Conservation (phyloP, 2,329 filamentous ascomycete species). For the Colletotrichum sp. region DNA sequence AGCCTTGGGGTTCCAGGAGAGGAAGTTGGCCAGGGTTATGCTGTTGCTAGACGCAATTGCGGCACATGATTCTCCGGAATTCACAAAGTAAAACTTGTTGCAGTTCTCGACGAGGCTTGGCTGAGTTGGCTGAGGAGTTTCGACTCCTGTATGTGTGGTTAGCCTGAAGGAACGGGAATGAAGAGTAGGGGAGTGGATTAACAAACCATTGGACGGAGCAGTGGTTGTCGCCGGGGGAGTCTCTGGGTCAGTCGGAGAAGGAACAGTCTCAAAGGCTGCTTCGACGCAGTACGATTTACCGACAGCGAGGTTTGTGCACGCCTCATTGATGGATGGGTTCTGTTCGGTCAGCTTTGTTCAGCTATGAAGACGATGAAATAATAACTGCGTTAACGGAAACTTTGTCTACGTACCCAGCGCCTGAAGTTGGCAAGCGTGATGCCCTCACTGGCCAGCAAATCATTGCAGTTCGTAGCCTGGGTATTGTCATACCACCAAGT, state of each 20-base stretch:
- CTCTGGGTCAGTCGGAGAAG: not conserved
- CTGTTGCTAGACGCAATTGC: not conserved
- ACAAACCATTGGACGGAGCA: not conserved
- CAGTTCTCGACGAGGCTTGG: not conserved
- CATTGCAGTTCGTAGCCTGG: not conserved
- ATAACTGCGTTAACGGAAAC: accelerated
- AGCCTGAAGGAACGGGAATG: not conserved
- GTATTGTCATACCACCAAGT: not conserved
- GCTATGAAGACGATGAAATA: not conserved
- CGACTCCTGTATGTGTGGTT: not conserved
- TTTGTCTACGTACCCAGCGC: not conserved
- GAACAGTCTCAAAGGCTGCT: not conserved
- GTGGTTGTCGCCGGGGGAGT: not conserved
- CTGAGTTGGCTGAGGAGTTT: not conserved
- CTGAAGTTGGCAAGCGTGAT: not conserved
- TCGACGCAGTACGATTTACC: not conserved
- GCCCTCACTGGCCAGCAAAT: not conserved
- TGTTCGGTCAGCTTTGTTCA: not conserved
- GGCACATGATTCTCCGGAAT: not conserved
- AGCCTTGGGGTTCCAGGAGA: constrained; percentile 35
- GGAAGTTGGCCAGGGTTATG: constrained; percentile 25
- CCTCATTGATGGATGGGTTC: not conserved
- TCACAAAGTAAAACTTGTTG: not conserved
- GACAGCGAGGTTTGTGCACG: not conserved
- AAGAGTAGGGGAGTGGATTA: not conserved